Evolutionary conservation across 345 rosid genomes (phyloP).

Genomic region (Brassica incana): DNA sequence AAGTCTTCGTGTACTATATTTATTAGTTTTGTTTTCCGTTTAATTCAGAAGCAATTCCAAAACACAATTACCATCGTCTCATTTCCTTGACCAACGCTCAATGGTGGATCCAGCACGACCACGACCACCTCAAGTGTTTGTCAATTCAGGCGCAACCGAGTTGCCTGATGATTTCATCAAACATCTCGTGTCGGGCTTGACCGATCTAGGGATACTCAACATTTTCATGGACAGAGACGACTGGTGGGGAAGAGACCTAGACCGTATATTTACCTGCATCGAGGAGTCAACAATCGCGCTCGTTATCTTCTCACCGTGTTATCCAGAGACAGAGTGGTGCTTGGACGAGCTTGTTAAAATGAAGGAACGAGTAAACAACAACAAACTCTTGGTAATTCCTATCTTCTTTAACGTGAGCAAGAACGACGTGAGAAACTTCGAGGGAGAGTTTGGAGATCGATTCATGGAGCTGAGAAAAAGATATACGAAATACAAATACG

Average conservation of each 20-base stretch:
- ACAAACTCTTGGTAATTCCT: conserved; percentile 25
- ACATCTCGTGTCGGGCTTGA: conserved; percentile 24
- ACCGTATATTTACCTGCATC: conserved; percentile 9
- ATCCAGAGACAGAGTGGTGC: conserved; percentile 28
- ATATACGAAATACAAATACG: conserved; percentile 23
- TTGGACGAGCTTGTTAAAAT: conserved; percentile 30
- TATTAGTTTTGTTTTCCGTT: background rate
- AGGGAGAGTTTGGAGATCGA: conserved; percentile 27
- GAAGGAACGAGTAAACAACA: conserved; percentile 11
- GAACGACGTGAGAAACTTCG: conserved; percentile 15
- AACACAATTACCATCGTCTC: conserved; percentile 2
- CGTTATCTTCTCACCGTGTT: conserved; percentile 17
- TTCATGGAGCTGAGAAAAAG: conserved; percentile 7
- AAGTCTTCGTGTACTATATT: background rate
- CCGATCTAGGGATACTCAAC: conserved; percentile 5
- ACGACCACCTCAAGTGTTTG: conserved; percentile 23
- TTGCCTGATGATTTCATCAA: conserved; percentile 19
- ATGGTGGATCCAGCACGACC: conserved; percentile 19
- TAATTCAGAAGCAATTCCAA: conserved; percentile 3
- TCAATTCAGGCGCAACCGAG: conserved; percentile 28
- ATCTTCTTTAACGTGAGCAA: conserved; percentile 28
- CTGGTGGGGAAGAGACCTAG: conserved; percentile 18
- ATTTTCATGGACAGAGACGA: conserved; percentile 26
- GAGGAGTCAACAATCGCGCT: conserved; percentile 23
- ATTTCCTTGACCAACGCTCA: conserved; percentile 1